These are phyloP conservation scores for Naumovozyma dairenensis DNA, from an alignment of 805 yeast species.

Conservation along the genomic window DNA sequence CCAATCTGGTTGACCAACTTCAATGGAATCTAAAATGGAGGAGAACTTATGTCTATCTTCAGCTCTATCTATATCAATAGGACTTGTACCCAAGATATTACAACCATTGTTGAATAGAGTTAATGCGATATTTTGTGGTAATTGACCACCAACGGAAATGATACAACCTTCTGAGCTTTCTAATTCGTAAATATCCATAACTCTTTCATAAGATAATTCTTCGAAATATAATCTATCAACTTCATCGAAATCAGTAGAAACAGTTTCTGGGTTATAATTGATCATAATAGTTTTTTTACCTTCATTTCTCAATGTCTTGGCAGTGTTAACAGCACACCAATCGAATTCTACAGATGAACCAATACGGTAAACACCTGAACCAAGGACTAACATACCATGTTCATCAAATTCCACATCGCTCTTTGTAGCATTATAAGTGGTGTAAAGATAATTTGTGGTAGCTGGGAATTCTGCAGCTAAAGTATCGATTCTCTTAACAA, in stretches of 20 bases:
- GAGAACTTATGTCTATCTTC: conserved; percentile 98
- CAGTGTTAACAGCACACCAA: conserved; percentile 98
- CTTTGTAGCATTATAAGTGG: conserved; percentile 85
- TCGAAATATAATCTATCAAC: conserved; percentile 96
- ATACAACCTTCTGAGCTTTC: conserved; percentile 86
- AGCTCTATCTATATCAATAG: conserved; percentile 91
- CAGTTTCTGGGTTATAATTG: conserved; percentile 97
- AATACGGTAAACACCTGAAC: conserved; percentile 98
- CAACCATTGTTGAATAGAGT: conserved; percentile 72
- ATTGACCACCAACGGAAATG: conserved; percentile 95
- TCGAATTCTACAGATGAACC: conserved; percentile 98
- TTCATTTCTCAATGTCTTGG: conserved; percentile 79
- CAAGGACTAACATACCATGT: conserved; percentile 86
- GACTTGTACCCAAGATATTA: conserved; percentile 85
- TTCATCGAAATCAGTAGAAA: conserved; percentile 95
- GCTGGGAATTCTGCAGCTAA: conserved; percentile 99
- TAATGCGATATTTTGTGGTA: conserved; percentile 94
- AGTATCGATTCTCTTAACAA: conserved; percentile 94
- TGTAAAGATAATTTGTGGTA: conserved; percentile 86
- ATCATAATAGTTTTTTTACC: conserved; percentile 92
- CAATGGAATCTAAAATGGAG: conserved; percentile 82
- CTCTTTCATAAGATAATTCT: conserved; percentile 91
- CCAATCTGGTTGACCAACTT: conserved; percentile 97
- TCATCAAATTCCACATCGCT: conserved; percentile 82
- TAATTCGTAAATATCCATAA: conserved; percentile 91